Conservation (phyloP, 2,329 filamentous ascomycete species). For the Diaporthe sp. region DNA sequence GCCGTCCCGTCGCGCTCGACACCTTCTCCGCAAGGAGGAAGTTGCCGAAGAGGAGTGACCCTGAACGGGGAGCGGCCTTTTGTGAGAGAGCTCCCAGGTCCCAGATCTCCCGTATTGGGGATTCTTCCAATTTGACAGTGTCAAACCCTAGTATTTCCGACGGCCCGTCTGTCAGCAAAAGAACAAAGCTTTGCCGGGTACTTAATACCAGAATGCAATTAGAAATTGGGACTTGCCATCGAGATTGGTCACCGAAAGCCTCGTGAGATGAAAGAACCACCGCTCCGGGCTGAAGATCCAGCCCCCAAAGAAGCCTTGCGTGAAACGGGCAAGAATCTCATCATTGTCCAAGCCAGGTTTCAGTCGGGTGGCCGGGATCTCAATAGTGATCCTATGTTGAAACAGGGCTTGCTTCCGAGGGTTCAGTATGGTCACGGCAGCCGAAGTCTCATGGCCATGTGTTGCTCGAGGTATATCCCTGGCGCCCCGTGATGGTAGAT, state of each 20-base stretch:
- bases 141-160: background rate
- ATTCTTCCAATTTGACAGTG: background rate
- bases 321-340: constrained; percentile 8
- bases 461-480: background rate
- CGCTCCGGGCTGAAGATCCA: constrained; percentile 32
- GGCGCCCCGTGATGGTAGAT: background rate
- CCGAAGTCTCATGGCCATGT: background rate
- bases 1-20: background rate
- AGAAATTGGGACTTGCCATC: background rate
- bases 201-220: accelerated
- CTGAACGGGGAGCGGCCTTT: background rate
- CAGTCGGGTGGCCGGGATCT: background rate
- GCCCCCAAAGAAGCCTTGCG: constrained; percentile 24
- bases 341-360: background rate
- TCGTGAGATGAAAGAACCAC: background rate
- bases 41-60: constrained; percentile 26
- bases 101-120: background rate
- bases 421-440: background rate
- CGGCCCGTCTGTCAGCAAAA: background rate
- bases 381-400: background rate
- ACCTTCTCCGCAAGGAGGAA: constrained; percentile 10
- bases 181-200: background rate
- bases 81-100: background rate
- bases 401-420: background rate
- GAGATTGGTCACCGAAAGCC: background rate